These are phyloP conservation scores for Pseudofabraea citricarpa DNA, from an alignment of 2,329 filamentous ascomycete genomes.

Conservation along the genomic window DNA sequence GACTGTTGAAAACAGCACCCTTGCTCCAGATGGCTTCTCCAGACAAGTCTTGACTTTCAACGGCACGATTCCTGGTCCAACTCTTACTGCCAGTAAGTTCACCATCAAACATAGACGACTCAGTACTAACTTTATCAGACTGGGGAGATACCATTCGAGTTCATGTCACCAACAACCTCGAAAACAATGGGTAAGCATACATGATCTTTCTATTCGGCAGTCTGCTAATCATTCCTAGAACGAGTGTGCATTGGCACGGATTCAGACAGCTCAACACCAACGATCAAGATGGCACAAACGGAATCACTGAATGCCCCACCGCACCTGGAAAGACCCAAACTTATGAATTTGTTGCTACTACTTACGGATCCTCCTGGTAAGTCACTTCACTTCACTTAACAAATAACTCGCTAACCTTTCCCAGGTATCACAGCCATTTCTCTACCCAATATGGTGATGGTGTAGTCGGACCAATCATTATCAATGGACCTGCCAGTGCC, in stretches of 20 bases:
- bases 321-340: not conserved
- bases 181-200: not conserved
- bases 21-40: not conserved
- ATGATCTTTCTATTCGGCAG: not conserved
- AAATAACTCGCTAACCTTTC: not conserved
- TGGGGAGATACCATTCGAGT: not conserved
- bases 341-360: not conserved
- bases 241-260: constrained; percentile 1
- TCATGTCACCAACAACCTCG: not conserved
- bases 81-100: not conserved
- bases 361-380: not conserved
- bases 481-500: not conserved
- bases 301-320: not conserved
- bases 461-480: not conserved
- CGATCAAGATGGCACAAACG: not conserved
- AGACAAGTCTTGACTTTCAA: not conserved
- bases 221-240: not conserved
- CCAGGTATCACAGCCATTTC: not conserved
- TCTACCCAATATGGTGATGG: not conserved
- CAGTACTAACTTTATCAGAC: not conserved
- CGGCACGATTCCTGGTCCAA: not conserved
- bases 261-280: not conserved
- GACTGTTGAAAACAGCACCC: not conserved
- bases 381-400: not conserved
- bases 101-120: not conserved